Evolutionary conservation across 148 eudicot genomes (phyloP), one percentile per base, ranked within the genome.

Genomic region (Rhododendron mucronatum): DNA sequence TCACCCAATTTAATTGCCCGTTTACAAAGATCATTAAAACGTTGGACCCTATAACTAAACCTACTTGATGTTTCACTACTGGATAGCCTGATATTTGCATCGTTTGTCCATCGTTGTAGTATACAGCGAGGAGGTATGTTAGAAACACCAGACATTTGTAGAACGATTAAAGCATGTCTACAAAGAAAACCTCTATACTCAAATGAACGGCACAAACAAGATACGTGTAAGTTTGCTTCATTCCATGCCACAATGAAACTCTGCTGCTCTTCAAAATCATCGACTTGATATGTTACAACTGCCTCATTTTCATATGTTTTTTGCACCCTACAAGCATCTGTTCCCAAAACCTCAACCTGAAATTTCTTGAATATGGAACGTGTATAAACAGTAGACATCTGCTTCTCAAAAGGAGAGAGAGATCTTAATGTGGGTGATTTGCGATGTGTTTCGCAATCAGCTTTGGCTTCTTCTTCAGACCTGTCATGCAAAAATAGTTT

Each of bases 321-420:
- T 85, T 82, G 86, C 8, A 84, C 51, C 55, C 78, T 86, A 69
- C 91, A 89, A 44, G 91, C 83, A 61, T 77, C 87, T 23, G 76
- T 88, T 44, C 89, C 89, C 81, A 89, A 85, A 77, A 87, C 86
- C 87, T 89, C 91, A 76, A 82, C 88, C 75, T 89, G 89, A 71
- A 85, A 89, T 87, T 87, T 86, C 84, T 78, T 78, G 85, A 89
- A 89, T 81, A 89, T 74, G 21, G 89, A 74, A 87, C 55, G 84
- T 26, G 89, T 89, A 63, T 87, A 89, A 14, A 87, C 69, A 21
- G 57, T 51, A 14, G 86, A 80, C 87, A 87, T 87, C 63, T 85
- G 91, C 80, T 87, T 89, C 48, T 79, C 91, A 81, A 84, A 89
- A 81, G 89, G 91, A 9, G 87, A 89, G 4, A 86, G 89, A 79